phyloP scores from a whole-genome alignment of 2,329 filamentous ascomycete species.

The Microcyclosporella mali region DNA sequence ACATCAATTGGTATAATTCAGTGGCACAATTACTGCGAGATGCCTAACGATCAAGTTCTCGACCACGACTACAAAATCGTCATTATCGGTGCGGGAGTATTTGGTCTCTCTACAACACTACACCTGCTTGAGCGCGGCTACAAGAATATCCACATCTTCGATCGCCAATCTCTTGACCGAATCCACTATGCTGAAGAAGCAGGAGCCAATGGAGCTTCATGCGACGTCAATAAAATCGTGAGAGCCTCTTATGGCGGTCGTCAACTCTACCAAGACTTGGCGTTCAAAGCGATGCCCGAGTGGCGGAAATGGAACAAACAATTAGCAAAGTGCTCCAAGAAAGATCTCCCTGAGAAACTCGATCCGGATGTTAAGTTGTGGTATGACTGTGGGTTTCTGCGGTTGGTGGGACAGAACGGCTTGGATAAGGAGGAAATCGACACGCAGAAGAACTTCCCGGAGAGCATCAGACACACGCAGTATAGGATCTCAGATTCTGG shows the following conservation, averaged over 20 bases:
- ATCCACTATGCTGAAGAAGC: constrained; percentile 18
- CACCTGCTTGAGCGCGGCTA: constrained; percentile 24
- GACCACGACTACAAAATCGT: constrained; percentile 19
- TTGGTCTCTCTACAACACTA: constrained; percentile 39
- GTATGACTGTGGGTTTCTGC: constrained; percentile 24
- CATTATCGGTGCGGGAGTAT: constrained; percentile 42
- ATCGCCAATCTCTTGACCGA: constrained; percentile 28
- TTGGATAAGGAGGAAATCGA: constrained; percentile 18
- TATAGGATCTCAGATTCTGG: constrained; percentile 20
- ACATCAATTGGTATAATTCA: too few relatives aligned
- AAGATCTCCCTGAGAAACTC: constrained; percentile 7
- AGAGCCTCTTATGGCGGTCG: constrained; percentile 21
- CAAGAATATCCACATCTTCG: constrained; percentile 24
- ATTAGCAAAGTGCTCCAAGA: constrained; percentile 5
- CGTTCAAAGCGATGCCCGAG: constrained; percentile 22
- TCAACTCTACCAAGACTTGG: constrained; percentile 20
- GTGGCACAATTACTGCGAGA: too few relatives aligned
- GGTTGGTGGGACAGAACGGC: constrained; percentile 11
- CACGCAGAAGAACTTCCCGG: constrained; percentile 23
- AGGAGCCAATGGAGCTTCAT: constrained; percentile 19
- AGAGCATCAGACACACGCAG: constrained; percentile 22
- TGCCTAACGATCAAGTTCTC: too few relatives aligned
- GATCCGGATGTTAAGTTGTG: constrained; percentile 17
- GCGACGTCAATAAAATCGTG: constrained; percentile 24
- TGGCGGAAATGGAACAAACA: constrained; percentile 33